Conservation (phyloP, 2,329 filamentous ascomycete species). For the Penicillium sp. region DNA sequence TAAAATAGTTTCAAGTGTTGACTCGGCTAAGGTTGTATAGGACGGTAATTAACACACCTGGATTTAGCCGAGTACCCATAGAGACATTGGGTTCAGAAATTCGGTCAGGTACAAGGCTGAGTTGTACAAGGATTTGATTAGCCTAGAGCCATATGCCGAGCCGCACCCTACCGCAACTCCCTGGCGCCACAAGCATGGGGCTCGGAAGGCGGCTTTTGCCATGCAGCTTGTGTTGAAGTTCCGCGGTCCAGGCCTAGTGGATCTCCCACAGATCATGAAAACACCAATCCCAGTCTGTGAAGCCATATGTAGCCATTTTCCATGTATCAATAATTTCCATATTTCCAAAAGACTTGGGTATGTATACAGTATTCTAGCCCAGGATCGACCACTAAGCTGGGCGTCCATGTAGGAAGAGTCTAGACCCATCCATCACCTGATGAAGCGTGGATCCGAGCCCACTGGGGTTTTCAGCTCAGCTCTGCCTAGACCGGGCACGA, state of each 20-base stretch:
- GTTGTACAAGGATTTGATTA: neutral
- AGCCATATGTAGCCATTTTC: neutral
- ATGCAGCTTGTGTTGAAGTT: conserved; percentile 13
- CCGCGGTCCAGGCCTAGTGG: neutral
- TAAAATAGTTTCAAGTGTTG: neutral
- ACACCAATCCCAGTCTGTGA: neutral
- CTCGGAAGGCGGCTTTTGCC: conserved; percentile 8
- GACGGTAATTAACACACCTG: neutral
- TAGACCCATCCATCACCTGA: conserved; percentile 1
- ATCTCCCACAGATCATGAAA: neutral
- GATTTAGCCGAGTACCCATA: neutral
- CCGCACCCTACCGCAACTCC: conserved; percentile 2
- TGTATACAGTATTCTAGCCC: conserved; percentile 7
- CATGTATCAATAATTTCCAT: neutral
- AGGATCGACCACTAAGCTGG: neutral
- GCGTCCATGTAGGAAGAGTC: neutral
- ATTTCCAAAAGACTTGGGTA: conserved; percentile 3
- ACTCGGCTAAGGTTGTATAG: neutral
- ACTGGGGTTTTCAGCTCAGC: neutral
- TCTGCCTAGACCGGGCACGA: neutral
- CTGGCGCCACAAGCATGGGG: conserved; percentile 13
- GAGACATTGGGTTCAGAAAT: neutral
- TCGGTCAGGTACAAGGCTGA: neutral
- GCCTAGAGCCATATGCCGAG: conserved; percentile 4
- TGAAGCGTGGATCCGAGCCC: conserved; percentile 1